Base-by-base conservation (phyloP, 2,329 filamentous ascomycete genomes). In the Colletotrichum caudatum region DNA sequence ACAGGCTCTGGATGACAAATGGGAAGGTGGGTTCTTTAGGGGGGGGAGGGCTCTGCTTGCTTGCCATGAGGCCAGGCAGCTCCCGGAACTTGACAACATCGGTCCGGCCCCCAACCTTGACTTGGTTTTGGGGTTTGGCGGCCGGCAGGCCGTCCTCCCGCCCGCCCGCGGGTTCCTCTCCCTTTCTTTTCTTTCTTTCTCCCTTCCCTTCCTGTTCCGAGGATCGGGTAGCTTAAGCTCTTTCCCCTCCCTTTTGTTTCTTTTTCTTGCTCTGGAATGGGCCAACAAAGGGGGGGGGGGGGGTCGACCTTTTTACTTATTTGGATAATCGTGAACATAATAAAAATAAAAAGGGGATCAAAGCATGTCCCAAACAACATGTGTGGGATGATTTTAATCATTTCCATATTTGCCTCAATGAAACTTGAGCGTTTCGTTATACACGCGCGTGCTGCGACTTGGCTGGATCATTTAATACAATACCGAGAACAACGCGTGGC, bases 71-170 rank as follows among this genome's bases (percentile, higher is more conserved):
- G 44, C 48, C 48, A 44, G 53, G 63, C 63, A 41, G 54, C 20
- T 66, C 54, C 63, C 63, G 63, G 54, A 48, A 56, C 33, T 59
- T 63, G 65, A 33, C 58, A 53, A 58, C 58, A 67, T 63, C 58
- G 58, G 65, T 35, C 48, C 50, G 65, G 48, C 57, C 64, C 57
- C 65, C 59, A 46, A 63, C 48, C 58, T 54, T 39, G 53, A 56
- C 53, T 23, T 56, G 53, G 37, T 33, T 56, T 56, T 56, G 53
- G 53, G 11, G 33, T 37, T 56, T 56, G 53, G 53, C 53, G 33
- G 53, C 33, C 53, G 53, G 50, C 26, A 53, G 26, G 20, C 53
- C 53, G 53, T 37, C 53, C 12, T 33, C 18, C 53, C 53, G 53
- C 12, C 53, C 53, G 53, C 12, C 53, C 53, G 33, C 23, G 20